A percentile compares a stretch with the other conserved stretches of the same genome.
Conservation (phyloP, 495 filamentous ascomycete species). For the Chaetomium fimeti region DNA sequence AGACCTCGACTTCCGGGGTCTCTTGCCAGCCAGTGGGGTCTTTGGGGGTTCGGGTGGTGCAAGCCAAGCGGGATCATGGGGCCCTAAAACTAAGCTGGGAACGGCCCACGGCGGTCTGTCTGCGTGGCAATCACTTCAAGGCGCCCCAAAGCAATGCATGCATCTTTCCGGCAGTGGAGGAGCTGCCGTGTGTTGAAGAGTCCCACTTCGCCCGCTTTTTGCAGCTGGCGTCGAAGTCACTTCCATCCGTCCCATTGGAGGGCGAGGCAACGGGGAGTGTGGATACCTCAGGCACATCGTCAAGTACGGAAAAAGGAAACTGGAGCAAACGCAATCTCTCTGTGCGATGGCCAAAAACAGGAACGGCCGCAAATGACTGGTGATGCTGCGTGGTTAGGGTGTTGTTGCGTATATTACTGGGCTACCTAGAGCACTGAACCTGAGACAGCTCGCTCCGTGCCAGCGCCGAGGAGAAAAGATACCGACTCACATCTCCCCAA, state of each 20-base stretch:
- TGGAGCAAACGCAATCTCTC: slow-evolving; percentile 12
- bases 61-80: slow-evolving; percentile 17
- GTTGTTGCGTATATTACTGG: background rate
- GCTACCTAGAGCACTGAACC: background rate
- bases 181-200: background rate
- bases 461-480: background rate
- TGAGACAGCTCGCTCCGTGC: slow-evolving; percentile 2
- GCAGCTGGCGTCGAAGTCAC: background rate
- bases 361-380: background rate
- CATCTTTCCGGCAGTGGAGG: background rate
- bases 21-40: slow-evolving; percentile 11
- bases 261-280: background rate
- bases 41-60: background rate
- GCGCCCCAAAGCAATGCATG: background rate
- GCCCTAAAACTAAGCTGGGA: slow-evolving; percentile 5
- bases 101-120: background rate
- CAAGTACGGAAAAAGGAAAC: background rate
- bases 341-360: slow-evolving; percentile 7
- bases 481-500: background rate
- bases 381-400: background rate
- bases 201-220: background rate
- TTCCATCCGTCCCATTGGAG: background rate
- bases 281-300: background rate
- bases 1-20: slow-evolving; percentile 5
- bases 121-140: slow-evolving; percentile 17